phyloP scores from a whole-genome alignment of 371 early-diverging fungal species.

The Zopfochytrium polystomum region DNA sequence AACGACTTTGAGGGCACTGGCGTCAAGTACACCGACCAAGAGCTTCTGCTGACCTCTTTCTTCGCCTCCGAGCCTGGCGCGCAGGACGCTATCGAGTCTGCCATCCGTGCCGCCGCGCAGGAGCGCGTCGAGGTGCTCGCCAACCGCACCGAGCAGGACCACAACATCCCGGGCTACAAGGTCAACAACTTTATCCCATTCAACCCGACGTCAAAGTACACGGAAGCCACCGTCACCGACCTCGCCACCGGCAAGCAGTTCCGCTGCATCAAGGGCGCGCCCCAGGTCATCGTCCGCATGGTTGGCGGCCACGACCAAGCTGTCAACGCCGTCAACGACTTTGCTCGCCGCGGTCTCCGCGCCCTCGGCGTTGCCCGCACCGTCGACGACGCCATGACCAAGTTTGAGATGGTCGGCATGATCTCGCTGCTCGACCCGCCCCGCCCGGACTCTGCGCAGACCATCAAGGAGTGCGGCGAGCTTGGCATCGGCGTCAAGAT shows the following conservation, averaged over 20 bases:
- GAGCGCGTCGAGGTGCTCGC: conserved; percentile 67
- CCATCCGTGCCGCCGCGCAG: conserved; percentile 79
- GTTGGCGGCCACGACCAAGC: conserved; percentile 77
- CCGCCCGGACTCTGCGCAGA: conserved; percentile 54
- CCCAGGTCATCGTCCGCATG: conserved; percentile 82
- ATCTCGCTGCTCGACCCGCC: conserved; percentile 64
- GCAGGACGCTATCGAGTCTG: conserved; percentile 86
- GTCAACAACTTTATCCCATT: conserved; percentile 84
- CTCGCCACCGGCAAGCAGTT: conserved; percentile 63
- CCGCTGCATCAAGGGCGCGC: conserved; percentile 91
- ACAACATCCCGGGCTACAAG: conserved; percentile 76
- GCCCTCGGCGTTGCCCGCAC: conserved; percentile 87
- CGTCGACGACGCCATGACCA: conserved; percentile 52
- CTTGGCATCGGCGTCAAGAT: conserved; percentile 69
- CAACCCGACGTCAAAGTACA: conserved; percentile 86
- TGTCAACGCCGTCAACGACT: conserved; percentile 67
- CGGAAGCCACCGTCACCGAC: conserved; percentile 79
- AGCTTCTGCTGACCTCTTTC: conserved; percentile 78
- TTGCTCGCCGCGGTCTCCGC: conserved; percentile 87
- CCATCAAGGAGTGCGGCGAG: conserved; percentile 61
- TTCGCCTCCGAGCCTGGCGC: conserved; percentile 87
- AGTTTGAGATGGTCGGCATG: conserved; percentile 55
- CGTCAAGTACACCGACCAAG: conserved; percentile 62
- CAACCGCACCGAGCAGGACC: conserved; percentile 46
- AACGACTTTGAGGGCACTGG: conserved; percentile 39